A percentile compares a stretch with the other conserved stretches of the same genome.
phyloP scores from a whole-genome alignment of 306 rosid genomes.

The Benincasa hispida region DNA sequence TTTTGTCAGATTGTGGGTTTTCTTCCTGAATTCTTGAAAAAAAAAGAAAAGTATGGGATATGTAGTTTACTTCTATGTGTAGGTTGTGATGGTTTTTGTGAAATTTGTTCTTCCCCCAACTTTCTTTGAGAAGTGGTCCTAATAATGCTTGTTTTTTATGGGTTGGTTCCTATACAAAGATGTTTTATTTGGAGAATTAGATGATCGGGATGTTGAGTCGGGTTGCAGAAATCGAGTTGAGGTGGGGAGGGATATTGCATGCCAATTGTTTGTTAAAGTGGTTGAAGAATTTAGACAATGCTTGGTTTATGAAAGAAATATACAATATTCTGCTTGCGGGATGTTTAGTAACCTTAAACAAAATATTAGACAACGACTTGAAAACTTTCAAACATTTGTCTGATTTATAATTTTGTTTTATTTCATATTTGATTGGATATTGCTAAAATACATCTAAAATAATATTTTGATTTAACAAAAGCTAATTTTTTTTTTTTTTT shows the following conservation, averaged over 20 bases:
- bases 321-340: too few species aligned
- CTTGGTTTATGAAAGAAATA: too few species aligned
- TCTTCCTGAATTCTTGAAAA: not conserved
- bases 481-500: too few species aligned
- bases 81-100: not conserved
- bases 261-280: slow-evolving; percentile 38
- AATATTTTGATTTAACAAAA: too few species aligned
- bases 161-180: slow-evolving; percentile 25
- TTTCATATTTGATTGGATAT: too few species aligned
- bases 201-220: slow-evolving; percentile 18
- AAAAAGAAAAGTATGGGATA: not conserved
- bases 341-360: too few species aligned
- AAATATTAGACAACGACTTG: too few species aligned
- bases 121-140: slow-evolving; percentile 26
- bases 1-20: too few species aligned
- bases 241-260: slow-evolving; percentile 31
- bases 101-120: not conserved
- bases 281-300: too few species aligned
- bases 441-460: too few species aligned
- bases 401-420: too few species aligned
- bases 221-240: slow-evolving; percentile 43
- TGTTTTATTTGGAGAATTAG: slow-evolving; percentile 31
- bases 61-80: not conserved
- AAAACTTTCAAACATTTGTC: too few species aligned
- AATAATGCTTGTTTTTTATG: slow-evolving; percentile 15